Base-by-base conservation (phyloP, 2,329 filamentous ascomycete genomes). In the Aciculosporium take region DNA sequence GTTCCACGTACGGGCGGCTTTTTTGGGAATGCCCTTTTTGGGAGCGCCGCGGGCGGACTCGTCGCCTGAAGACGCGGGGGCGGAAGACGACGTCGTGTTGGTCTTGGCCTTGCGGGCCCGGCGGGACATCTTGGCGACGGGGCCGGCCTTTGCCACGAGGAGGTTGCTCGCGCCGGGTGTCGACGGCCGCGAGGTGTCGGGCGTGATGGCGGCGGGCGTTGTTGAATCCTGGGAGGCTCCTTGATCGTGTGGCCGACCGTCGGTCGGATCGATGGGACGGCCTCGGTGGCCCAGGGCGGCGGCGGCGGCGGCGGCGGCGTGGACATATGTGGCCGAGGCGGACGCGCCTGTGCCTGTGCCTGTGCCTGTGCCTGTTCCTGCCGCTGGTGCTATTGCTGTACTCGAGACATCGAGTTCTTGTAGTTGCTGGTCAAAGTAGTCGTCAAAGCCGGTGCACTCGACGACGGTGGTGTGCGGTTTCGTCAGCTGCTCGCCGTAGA, bases 371-470 rank as follows among this genome's bases (percentile, higher is more conserved):
- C 56, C 20, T 4, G 55, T 46, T 42, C 12, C 7, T 13, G 15
- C 15, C 20, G 10, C 4, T 4, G 23, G 15, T 28, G 15, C 23
- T 37, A 6, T 48, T n/a, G 49, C 43, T 37, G 46, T 48, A 35
- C 65, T 70, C 21, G 69, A 66, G 48, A 72, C 74, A 54, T 78
- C 86, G 17, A 98, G 71, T 58, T 94, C 85, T 49, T 77, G 74
- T 47, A 96, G 68, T 63, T 96, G 87, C 55, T 94, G 84, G 57
- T 96, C 85, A 59, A 96, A 98, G 62, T 95, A 96, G 52, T 81
- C 73, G 56, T 93, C 86, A 57, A 98, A 98, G 39, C 76, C 73
- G 40, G 69, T 59, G 63, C 87, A 94, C 56, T 88, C 76, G 43
- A 91, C 71, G 18, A 84, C 69, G 41, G 83, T 86, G 9, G 79